Evolutionary conservation across 2,329 filamentous ascomycete species (phyloP).

Genomic region (Colletotrichum horii): DNA sequence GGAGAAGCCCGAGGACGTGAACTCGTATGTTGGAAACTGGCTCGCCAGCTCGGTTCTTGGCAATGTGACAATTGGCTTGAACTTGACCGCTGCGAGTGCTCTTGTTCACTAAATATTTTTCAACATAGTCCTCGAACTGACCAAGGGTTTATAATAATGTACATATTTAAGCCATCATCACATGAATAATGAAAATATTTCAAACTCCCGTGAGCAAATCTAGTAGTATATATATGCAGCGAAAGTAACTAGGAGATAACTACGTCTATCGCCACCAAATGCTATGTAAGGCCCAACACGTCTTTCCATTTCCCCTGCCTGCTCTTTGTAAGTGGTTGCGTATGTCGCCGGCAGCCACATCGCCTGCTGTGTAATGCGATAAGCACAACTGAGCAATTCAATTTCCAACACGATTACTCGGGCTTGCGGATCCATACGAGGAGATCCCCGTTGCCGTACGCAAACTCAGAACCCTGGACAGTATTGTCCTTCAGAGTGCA

Average conservation of each 20-base stretch:
- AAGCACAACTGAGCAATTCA: not conserved
- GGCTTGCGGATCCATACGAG: not conserved
- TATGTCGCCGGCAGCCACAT: not conserved
- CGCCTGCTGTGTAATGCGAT: not conserved
- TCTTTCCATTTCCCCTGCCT: not conserved
- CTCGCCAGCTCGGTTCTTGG: not conserved
- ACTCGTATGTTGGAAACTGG: constrained; percentile 37
- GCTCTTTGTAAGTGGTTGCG: not conserved
- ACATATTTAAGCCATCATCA: not conserved
- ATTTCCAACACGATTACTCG: not conserved
- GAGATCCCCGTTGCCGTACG: constrained; percentile 6
- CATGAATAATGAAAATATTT: not conserved
- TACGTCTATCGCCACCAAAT: not conserved
- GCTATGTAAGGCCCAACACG: not conserved
- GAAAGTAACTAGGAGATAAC: not conserved
- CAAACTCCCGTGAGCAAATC: not conserved
- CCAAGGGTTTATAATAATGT: not conserved
- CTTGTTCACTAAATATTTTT: not conserved
- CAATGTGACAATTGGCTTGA: not conserved
- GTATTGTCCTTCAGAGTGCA: constrained; percentile 16
- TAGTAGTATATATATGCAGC: not conserved
- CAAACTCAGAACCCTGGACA: constrained; percentile 6
- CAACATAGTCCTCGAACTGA: not conserved
- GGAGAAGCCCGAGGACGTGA: constrained; percentile 70
- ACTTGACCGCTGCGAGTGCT: not conserved